Evolutionary conservation across 352 stramenopile genomes (phyloP).

Genomic region (Phytophthora pinifolia): DNA sequence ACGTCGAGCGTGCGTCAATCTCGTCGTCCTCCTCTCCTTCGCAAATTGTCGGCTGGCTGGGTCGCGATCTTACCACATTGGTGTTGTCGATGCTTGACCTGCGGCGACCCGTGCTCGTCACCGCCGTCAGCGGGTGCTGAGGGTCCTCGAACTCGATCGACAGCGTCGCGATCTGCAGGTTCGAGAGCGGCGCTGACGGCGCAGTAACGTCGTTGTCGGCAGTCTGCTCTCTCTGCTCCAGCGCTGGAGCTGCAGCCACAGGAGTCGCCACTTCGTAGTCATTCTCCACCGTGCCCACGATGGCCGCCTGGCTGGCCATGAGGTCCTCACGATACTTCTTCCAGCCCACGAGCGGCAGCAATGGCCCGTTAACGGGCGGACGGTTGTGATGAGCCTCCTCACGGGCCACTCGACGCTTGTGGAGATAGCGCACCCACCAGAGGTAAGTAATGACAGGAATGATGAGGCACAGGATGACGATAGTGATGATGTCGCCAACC

Average conservation of each 20-base stretch:
- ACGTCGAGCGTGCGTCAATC: constrained; percentile 17
- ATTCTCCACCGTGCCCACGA: not conserved
- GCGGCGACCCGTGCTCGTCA: constrained; percentile 27
- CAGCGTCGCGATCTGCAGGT: constrained; percentile 23
- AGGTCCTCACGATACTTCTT: constrained; percentile 30
- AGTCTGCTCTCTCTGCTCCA: not conserved
- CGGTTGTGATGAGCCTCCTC: constrained; percentile 17
- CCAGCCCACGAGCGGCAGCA: constrained; percentile 35
- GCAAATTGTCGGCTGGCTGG: constrained; percentile 12
- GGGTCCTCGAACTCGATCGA: constrained; percentile 36
- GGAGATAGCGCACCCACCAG: constrained; percentile 17
- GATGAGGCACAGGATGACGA: constrained; percentile 29
- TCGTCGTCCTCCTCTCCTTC: constrained; percentile 20
- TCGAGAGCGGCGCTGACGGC: constrained; percentile 6
- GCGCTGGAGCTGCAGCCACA: not conserved
- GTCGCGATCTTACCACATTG: constrained; percentile 21
- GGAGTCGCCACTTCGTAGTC: constrained; percentile 5
- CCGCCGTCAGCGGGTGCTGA: constrained; percentile 28
- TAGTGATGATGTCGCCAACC: constrained; percentile 27
- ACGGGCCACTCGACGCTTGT: constrained; percentile 4
- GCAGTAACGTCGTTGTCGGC: not conserved
- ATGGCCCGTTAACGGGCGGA: constrained; percentile 20
- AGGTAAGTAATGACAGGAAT: constrained; percentile 27
- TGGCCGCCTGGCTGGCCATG: constrained; percentile 27
- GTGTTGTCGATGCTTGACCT: constrained; percentile 28